These are phyloP conservation scores for Leptographium wingfieldii DNA, from an alignment of 2,329 filamentous ascomycete species.

Conservation along the genomic window DNA sequence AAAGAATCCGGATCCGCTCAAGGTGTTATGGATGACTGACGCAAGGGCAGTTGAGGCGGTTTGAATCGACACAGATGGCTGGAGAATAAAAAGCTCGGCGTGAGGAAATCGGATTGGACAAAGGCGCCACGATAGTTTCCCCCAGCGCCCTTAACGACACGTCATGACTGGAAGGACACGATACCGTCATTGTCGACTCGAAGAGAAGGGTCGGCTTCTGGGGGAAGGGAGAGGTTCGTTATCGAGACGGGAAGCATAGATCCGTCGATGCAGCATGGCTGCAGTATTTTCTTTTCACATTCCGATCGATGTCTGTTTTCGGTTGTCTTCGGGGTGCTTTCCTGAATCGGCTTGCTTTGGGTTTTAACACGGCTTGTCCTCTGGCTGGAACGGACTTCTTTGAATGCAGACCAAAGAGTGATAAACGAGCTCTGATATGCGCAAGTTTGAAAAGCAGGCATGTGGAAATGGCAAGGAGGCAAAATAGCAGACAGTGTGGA, in stretches of 20 bases:
- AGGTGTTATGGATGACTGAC: background rate
- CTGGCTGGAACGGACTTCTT: background rate
- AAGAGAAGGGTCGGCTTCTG: background rate
- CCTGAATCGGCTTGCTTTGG: background rate
- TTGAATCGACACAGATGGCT: background rate
- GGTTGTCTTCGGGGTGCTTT: background rate
- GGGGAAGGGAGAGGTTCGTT: background rate
- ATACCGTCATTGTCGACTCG: background rate
- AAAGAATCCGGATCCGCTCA: background rate
- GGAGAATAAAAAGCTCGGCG: background rate
- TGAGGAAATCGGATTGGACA: background rate
- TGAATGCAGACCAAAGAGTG: background rate
- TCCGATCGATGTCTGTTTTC: background rate
- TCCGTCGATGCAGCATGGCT: background rate
- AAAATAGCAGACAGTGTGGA: background rate
- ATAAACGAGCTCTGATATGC: background rate
- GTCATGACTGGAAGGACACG: background rate
- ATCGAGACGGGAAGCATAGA: background rate
- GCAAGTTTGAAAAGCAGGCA: background rate
- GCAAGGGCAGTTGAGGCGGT: background rate
- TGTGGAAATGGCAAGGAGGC: background rate
- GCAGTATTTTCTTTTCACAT: background rate
- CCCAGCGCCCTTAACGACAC: background rate
- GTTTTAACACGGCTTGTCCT: background rate
- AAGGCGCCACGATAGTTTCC: background rate